Conservation (phyloP, 768 basidiomycete species). For the Hirschioporus abietinus region DNA sequence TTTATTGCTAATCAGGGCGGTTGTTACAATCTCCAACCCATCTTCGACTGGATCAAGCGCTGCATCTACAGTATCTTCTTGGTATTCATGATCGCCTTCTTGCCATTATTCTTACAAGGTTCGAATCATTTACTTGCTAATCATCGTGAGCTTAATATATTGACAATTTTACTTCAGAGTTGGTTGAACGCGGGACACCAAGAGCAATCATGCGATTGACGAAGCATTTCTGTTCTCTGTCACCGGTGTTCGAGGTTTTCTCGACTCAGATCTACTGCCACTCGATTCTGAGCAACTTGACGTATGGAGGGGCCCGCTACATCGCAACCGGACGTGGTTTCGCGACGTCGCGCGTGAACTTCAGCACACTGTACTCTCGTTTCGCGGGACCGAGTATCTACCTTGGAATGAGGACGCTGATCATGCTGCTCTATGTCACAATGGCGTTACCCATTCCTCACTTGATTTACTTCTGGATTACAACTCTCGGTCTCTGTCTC, state of each 20-base stretch:
- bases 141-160: neutral
- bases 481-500: constrained; percentile 85
- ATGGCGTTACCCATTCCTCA: constrained; percentile 88
- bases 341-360: constrained; percentile 91
- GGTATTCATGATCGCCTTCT: constrained; percentile 96
- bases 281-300: constrained; percentile 94
- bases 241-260: constrained; percentile 96
- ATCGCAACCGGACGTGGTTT: constrained; percentile 99
- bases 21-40: constrained; percentile 92
- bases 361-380: constrained; percentile 93
- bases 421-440: constrained; percentile 93
- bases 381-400: constrained; percentile 99
- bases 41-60: constrained; percentile 92
- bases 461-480: constrained; percentile 97
- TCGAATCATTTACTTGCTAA: constrained; percentile 14
- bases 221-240: constrained; percentile 92
- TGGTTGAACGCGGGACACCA: constrained; percentile 91
- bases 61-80: constrained; percentile 98
- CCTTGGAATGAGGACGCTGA: constrained; percentile 87
- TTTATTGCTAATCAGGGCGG: constrained; percentile 76
- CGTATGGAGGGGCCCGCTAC: constrained; percentile 96
- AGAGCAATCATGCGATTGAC: constrained; percentile 87
- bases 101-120: constrained; percentile 96
- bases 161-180: constrained; percentile 48
- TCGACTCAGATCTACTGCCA: constrained; percentile 98